Base-by-base conservation (phyloP, 1,284 basidiomycete genomes). In the Cryptococcus hybrid region DNA sequence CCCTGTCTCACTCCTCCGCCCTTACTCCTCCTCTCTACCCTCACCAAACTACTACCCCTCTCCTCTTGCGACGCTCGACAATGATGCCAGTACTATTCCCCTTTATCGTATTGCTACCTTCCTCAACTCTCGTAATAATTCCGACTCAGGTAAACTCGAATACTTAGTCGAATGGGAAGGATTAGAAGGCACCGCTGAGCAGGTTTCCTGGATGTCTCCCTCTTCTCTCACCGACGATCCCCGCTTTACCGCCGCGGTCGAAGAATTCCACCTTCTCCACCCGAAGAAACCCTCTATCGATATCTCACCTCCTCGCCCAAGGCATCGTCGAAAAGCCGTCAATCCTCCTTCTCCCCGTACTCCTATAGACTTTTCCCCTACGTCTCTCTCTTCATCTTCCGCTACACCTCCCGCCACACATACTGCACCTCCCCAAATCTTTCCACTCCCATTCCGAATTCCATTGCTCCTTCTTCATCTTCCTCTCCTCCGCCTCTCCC, bases 151-250 rank as follows among this genome's bases (percentile, higher is more conserved):
- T 18, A 24, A 46, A 47, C 34, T 54, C 5, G 30, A 54, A 30
- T 54, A 54, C 30, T 15, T 37, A 1, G 43, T 54, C 30, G 52
- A 54, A 30, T 54, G 52, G 52, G 12, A 35, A 1, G 52, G 52
- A 7, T 47, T 45, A 7, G 30, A 47, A 15, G 52, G 52, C 9
- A 54, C 52, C 8, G 52, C 39, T 2, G 52, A 54, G n/a, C 40
- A 42, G 2, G 51, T 44, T 12, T 43, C 39, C 7, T 52, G 51
- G 51, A 24, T 8, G 45, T 15, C 18, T 24, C 45, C 45, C 45
- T 46, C 18, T 15, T 11, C 12, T n/a, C 45, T 46, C 9, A 8
- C 12, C 13, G 12, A 11, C 8, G 45, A 46, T 3, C 45, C 45
- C n/a, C 45, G 45, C 7, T 46, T 46, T 24, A 18, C 45, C 24